Percentiles rank a stretch among this genome's conserved stretches.
These are phyloP conservation scores for Silene conica DNA, from an alignment of 148 eudicot species.

Conservation along the genomic window DNA sequence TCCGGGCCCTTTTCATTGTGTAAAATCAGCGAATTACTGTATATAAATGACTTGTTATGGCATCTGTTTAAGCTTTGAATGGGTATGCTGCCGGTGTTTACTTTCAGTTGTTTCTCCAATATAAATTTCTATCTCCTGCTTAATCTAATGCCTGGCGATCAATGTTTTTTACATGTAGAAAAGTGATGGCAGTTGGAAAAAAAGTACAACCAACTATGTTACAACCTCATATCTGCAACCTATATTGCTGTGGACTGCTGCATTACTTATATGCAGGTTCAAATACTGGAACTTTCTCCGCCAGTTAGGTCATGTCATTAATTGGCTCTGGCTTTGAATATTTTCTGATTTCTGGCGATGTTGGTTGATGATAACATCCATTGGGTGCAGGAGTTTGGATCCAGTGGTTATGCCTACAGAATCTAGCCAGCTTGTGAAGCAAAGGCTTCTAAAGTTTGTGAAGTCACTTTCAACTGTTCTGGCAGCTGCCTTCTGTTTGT, in stretches of 20 bases:
- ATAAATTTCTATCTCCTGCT: neutral
- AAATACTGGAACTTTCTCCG: conserved; percentile 10
- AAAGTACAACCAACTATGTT: conserved; percentile 65
- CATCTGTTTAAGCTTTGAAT: neutral
- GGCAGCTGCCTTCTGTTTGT: conserved; percentile 75
- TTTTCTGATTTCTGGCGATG: neutral
- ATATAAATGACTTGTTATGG: neutral
- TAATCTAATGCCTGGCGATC: conserved; percentile 9
- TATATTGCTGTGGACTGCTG: conserved; percentile 81
- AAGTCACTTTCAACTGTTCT: conserved; percentile 87
- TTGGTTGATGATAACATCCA: conserved; percentile 14
- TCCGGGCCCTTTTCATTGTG: neutral
- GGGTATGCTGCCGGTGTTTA: neutral
- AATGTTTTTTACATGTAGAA: conserved; percentile 46
- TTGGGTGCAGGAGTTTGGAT: conserved; percentile 60
- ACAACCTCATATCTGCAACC: conserved; percentile 83
- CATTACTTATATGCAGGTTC: conserved; percentile 84
- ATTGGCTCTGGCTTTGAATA: conserved; percentile 3
- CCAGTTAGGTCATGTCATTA: neutral
- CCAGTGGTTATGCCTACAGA: conserved; percentile 71
- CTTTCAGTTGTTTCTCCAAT: neutral
- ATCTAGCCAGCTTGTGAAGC: conserved; percentile 80
- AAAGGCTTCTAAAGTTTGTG: conserved; percentile 63
- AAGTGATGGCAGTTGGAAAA: conserved; percentile 70
- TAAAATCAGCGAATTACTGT: neutral